Evolutionary conservation across 805 yeast genomes (phyloP).

Genomic region (Myxozyma geophila): DNA sequence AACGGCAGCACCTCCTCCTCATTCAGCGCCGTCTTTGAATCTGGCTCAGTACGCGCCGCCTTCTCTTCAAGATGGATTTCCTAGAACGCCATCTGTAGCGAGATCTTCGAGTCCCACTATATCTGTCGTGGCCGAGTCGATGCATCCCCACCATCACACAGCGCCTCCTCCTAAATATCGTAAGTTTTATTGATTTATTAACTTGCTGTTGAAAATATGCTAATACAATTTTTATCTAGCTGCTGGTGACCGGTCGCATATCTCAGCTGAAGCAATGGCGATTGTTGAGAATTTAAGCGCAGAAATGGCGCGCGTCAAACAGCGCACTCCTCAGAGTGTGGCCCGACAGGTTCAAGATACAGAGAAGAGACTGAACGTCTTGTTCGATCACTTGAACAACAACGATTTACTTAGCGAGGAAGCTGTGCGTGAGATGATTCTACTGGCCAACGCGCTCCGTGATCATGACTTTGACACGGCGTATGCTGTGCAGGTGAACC

Average conservation of each 20-base stretch:
- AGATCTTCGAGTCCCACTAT: slow-evolving; percentile 39
- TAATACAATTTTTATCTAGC: slow-evolving; percentile 40
- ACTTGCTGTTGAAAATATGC: slow-evolving; percentile 43
- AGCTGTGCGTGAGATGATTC: slow-evolving; percentile 58
- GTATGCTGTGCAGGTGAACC: slow-evolving; percentile 51
- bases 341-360: slow-evolving; percentile 76
- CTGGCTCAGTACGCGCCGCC: slow-evolving; percentile 43
- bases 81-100: slow-evolving; percentile 36
- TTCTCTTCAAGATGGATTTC: slow-evolving; percentile 46
- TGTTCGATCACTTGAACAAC: slow-evolving; percentile 78
- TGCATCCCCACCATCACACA: slow-evolving; percentile 31
- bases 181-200: slow-evolving; percentile 7
- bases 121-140: slow-evolving; percentile 40
- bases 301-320: slow-evolving; percentile 66
- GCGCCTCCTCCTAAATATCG: slow-evolving; percentile 41
- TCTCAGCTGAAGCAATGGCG: slow-evolving; percentile 61
- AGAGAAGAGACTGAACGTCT: slow-evolving; percentile 74
- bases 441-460: slow-evolving; percentile 57
- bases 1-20: slow-evolving; percentile 20
- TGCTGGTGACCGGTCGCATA: slow-evolving; percentile 69
- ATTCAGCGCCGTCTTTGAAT: slow-evolving; percentile 28
- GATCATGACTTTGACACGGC: slow-evolving; percentile 65
- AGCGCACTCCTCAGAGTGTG: slow-evolving; percentile 53
- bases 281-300: slow-evolving; percentile 61
- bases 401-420: slow-evolving; percentile 64